Conservation (phyloP, 306 rosid genomes). For the Vigna mungo region DNA sequence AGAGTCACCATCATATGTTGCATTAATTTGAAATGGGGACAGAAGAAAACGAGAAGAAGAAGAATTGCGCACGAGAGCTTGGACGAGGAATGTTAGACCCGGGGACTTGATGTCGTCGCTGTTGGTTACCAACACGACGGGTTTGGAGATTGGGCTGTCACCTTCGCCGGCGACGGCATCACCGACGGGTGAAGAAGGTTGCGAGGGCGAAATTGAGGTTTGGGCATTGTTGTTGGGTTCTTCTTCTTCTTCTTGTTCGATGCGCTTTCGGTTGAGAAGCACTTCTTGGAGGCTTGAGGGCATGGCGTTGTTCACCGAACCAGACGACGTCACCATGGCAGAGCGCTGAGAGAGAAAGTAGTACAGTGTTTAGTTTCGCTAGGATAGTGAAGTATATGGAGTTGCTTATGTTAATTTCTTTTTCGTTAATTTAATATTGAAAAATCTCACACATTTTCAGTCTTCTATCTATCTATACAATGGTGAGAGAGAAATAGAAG, state of each 20-base stretch:
- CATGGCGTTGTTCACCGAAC: conserved; percentile 33
- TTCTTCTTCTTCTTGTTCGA: conserved; percentile 33
- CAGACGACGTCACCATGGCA: conserved; percentile 14
- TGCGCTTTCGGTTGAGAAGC: conserved; percentile 53
- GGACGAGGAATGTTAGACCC: conserved; percentile 65
- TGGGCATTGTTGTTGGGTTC: too few species aligned
- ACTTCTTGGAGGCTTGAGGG: conserved; percentile 71
- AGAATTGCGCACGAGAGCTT: conserved; percentile 68
- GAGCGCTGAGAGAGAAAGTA: not conserved
- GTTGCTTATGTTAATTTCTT: too few species aligned
- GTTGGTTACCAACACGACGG: conserved; percentile 67
- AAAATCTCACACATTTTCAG: too few species aligned
- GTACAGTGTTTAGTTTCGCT: too few species aligned
- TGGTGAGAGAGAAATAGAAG: too few species aligned
- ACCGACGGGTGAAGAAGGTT: conserved; percentile 54
- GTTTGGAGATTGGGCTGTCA: conserved; percentile 44
- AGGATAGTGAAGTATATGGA: too few species aligned
- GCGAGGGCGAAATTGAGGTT: not conserved
- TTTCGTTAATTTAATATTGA: too few species aligned
- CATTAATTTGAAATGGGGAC: too few species aligned
- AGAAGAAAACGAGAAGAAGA: too few species aligned
- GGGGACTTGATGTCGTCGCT: conserved; percentile 73
- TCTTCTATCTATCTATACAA: too few species aligned
- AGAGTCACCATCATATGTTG: too few species aligned
- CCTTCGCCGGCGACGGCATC: conserved; percentile 35